Percentiles rank a stretch among this genome's conserved stretches.
phyloP scores from a whole-genome alignment of 495 filamentous ascomycete genomes.

The Hyaloscypha finlandica region DNA sequence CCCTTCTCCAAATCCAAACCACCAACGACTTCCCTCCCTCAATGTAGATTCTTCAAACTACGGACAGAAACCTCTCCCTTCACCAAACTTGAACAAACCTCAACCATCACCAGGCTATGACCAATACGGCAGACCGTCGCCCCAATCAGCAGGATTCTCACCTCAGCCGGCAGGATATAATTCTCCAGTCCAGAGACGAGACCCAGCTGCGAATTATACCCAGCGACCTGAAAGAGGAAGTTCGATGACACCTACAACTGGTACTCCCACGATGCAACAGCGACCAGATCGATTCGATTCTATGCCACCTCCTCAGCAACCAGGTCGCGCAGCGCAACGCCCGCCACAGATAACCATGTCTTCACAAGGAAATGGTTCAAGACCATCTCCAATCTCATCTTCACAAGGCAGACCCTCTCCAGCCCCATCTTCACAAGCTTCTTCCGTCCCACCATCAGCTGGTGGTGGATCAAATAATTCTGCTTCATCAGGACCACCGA shows the following conservation, averaged over 20 bases:
- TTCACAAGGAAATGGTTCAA: slow-evolving; percentile 5
- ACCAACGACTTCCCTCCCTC: not conserved
- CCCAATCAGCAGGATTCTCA: not conserved
- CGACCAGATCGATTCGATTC: slow-evolving; percentile 1
- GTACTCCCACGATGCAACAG: not conserved
- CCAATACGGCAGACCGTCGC: not conserved
- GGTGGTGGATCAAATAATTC: not conserved
- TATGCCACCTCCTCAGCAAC: not conserved
- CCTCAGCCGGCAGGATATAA: slow-evolving; percentile 5
- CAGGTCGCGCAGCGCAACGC: slow-evolving; percentile 7
- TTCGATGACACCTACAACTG: slow-evolving; percentile 24
- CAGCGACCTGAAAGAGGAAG: slow-evolving; percentile 25
- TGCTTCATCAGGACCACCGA: slow-evolving; percentile 14
- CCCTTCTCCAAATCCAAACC: slow-evolving; percentile 18
- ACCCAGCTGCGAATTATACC: slow-evolving; percentile 21
- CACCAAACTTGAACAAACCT: slow-evolving; percentile 25
- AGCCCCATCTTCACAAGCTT: slow-evolving; percentile 15
- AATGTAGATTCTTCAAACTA: slow-evolving; percentile 22
- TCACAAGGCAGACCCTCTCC: slow-evolving; percentile 10
- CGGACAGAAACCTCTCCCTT: slow-evolving; percentile 23
- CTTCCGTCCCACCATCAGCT: slow-evolving; percentile 15
- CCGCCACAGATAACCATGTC: slow-evolving; percentile 20
- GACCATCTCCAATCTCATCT: slow-evolving; percentile 3
- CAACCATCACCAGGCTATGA: slow-evolving; percentile 18
- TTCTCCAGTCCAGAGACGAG: slow-evolving; percentile 21